Percentiles rank a stretch among this genome's conserved stretches.
Conservation (phyloP, 805 yeast genomes). For the Candida awuae region DNA sequence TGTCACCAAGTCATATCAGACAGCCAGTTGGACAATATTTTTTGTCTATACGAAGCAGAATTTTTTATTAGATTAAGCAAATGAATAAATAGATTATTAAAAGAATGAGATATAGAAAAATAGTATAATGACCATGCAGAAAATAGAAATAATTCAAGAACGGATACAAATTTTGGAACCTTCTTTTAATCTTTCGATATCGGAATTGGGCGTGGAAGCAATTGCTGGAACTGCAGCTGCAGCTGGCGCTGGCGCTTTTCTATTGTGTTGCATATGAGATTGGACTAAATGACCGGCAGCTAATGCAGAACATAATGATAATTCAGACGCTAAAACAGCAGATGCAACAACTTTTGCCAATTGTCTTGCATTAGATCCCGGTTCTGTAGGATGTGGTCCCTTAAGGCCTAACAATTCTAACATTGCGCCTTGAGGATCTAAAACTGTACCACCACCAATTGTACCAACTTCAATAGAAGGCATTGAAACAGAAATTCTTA, state of each 20-base stretch:
- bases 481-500: constrained; percentile 95
- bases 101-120: not conserved
- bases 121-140: not conserved
- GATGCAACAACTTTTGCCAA: constrained; percentile 89
- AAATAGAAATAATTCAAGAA: constrained; percentile 31
- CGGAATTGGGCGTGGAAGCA: constrained; percentile 16
- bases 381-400: constrained; percentile 90
- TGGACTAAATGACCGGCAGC: constrained; percentile 98
- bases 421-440: constrained; percentile 97
- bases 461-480: constrained; percentile 99
- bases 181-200: constrained; percentile 47
- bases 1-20: too few relatives aligned
- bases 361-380: constrained; percentile 93
- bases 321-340: constrained; percentile 92
- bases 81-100: not conserved
- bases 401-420: constrained; percentile 87
- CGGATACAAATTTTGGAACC: constrained; percentile 73
- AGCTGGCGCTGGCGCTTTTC: constrained; percentile 34
- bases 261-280: constrained; percentile 94
- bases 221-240: constrained; percentile 23
- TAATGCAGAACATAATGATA: constrained; percentile 88
- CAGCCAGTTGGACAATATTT: too few relatives aligned
- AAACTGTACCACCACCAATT: constrained; percentile 97
- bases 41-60: too few relatives aligned
- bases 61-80: too few relatives aligned